These are phyloP conservation scores for Leishmania guyanensis DNA, from an alignment of 208 protist genomes.

Conservation along the genomic window DNA sequence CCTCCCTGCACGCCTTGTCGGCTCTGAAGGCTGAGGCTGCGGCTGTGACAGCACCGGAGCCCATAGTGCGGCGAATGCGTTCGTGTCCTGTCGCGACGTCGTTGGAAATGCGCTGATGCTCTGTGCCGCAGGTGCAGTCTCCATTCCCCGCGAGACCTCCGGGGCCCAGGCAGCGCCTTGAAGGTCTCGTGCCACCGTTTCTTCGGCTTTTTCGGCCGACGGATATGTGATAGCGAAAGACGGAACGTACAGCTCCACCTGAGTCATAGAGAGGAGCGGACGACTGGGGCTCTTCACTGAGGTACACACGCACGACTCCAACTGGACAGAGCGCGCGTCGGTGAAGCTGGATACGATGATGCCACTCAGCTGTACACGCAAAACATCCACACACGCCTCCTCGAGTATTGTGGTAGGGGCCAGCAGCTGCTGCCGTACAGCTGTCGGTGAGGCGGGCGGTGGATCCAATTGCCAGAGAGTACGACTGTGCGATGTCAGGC, in stretches of 20 bases:
- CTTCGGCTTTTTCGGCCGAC: slow-evolving; percentile 7
- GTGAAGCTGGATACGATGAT: slow-evolving; percentile 20
- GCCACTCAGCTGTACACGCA: slow-evolving; percentile 26
- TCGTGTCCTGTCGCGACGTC: background rate
- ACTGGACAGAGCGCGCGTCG: slow-evolving; percentile 19
- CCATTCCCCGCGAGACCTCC: background rate
- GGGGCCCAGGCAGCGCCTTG: background rate
- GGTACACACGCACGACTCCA: slow-evolving; percentile 27
- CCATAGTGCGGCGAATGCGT: background rate
- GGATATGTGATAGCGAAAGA: slow-evolving; percentile 16
- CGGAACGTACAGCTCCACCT: slow-evolving; percentile 25
- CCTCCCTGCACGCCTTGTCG: background rate
- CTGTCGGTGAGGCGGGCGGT: background rate
- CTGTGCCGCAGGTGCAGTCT: background rate
- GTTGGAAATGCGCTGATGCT: background rate
- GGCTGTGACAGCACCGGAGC: background rate
- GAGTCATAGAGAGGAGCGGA: slow-evolving; percentile 21
- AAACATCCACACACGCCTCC: slow-evolving; percentile 24
- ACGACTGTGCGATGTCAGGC: background rate
- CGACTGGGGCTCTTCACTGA: slow-evolving; percentile 20
- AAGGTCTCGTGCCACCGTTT: slow-evolving; percentile 16
- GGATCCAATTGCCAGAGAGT: background rate
- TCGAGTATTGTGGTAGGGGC: slow-evolving; percentile 20
- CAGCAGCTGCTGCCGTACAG: background rate
- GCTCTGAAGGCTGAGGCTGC: background rate